phyloP scores from a whole-genome alignment of 441 rosid species.

The Kokia cookei region DNA sequence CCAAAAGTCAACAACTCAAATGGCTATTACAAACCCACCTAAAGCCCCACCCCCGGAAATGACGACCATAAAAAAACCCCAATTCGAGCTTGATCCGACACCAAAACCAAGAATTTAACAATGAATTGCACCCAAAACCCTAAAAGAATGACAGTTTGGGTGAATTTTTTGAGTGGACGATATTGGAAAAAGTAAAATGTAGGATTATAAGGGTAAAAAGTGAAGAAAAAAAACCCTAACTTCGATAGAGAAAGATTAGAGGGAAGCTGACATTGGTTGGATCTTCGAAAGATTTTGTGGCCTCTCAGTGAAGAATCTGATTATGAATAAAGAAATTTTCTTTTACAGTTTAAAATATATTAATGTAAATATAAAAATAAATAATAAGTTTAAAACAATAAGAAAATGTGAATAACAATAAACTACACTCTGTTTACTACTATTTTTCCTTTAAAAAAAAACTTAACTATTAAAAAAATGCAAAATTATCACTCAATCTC shows the following conservation, averaged over 20 bases:
- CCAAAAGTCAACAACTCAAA: slow-evolving; percentile 32
- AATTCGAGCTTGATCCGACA: slow-evolving; percentile 34
- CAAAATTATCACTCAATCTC: too few relatives aligned
- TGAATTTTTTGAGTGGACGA: background rate
- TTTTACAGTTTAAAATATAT: background rate
- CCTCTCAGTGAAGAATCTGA: slow-evolving; percentile 39
- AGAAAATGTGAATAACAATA: too few relatives aligned
- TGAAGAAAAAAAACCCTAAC: slow-evolving; percentile 22
- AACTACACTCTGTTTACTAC: too few relatives aligned
- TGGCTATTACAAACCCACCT: background rate
- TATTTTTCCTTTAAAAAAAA: too few relatives aligned
- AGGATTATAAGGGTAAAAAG: background rate
- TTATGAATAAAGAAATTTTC: slow-evolving; percentile 17
- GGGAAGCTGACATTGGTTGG: slow-evolving; percentile 31
- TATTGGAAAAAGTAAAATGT: background rate
- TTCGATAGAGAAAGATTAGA: slow-evolving; percentile 15
- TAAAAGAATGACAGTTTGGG: slow-evolving; percentile 11
- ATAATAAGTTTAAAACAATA: background rate
- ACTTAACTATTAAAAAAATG: too few relatives aligned
- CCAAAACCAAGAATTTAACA: slow-evolving; percentile 7
- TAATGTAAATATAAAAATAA: background rate
- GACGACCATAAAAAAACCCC: background rate
- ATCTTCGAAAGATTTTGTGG: slow-evolving; percentile 29
- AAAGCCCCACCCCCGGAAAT: background rate
- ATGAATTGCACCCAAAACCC: slow-evolving; percentile 18